These are phyloP conservation scores for Silene uniflora DNA, from an alignment of 148 eudicot species.

Conservation along the genomic window DNA sequence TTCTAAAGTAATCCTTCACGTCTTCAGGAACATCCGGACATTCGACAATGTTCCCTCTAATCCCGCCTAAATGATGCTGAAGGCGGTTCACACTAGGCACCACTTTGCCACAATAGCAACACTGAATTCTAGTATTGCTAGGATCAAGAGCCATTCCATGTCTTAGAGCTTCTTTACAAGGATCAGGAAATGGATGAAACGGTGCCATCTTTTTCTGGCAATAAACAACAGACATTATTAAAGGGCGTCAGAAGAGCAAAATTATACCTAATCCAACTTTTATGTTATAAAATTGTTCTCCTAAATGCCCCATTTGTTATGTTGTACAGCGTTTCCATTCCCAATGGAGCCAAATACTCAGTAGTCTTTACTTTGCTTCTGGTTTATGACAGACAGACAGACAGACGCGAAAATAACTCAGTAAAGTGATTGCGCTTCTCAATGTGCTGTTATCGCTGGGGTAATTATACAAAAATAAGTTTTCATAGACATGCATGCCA, in stretches of 20 bases:
- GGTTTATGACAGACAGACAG: too few relatives aligned
- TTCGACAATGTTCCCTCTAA: slow-evolving; percentile 31
- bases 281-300: too few relatives aligned
- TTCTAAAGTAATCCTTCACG: slow-evolving; percentile 33
- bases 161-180: slow-evolving; percentile 27
- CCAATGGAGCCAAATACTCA: not conserved
- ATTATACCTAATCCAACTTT: not conserved
- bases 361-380: not conserved
- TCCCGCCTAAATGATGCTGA: slow-evolving; percentile 46
- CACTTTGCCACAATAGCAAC: slow-evolving; percentile 49
- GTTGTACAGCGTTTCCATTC: too few relatives aligned
- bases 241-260: not conserved
- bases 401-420: not conserved
- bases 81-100: slow-evolving; percentile 46
- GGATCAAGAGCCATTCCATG: slow-evolving; percentile 49
- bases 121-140: slow-evolving; percentile 33
- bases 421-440: not conserved
- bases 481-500: too few relatives aligned
- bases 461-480: too few relatives aligned
- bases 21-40: slow-evolving; percentile 37
- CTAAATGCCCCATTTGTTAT: too few relatives aligned
- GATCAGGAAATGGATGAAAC: slow-evolving; percentile 24
- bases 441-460: too few relatives aligned
- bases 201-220: slow-evolving; percentile 26
- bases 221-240: slow-evolving; percentile 11